Evolutionary conservation across 164 flowering plant species (phyloP).

Genomic region (Aristolochia contorta): DNA sequence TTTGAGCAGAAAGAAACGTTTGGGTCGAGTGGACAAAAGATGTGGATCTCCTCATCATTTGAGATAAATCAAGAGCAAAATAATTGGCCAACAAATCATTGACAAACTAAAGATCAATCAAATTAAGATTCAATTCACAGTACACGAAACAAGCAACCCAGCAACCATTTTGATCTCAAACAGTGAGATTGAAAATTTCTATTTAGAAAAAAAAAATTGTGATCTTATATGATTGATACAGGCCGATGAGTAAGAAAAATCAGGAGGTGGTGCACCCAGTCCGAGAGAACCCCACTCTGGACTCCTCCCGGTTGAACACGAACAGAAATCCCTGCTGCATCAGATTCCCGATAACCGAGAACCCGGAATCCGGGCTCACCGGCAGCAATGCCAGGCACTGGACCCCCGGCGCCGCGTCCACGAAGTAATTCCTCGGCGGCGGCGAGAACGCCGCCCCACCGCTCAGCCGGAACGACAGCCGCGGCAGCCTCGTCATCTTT

Average conservation of each 20-base stretch:
- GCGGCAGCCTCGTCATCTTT: slow-evolving; percentile 28
- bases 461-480: slow-evolving; percentile 38
- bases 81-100: too few species aligned
- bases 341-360: slow-evolving; percentile 69
- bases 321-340: slow-evolving; percentile 78
- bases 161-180: too few species aligned
- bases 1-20: too few species aligned
- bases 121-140: too few species aligned
- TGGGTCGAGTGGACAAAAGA: too few species aligned
- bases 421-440: slow-evolving; percentile 56
- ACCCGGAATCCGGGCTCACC: slow-evolving; percentile 24
- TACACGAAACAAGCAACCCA: too few species aligned
- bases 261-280: slow-evolving; percentile 32
- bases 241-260: not conserved
- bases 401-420: slow-evolving; percentile 38
- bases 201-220: too few species aligned
- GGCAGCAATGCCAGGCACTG: slow-evolving; percentile 64
- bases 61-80: too few species aligned
- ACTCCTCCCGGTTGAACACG: slow-evolving; percentile 51
- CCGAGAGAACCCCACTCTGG: slow-evolving; percentile 58
- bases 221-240: too few species aligned
- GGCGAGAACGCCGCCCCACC: slow-evolving; percentile 50
- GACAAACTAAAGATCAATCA: too few species aligned
- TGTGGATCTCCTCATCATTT: too few species aligned
- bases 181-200: too few species aligned